A percentile compares a stretch with the other conserved stretches of the same genome.
phyloP scores from a whole-genome alignment of 805 yeast genomes.

The Kodamaea lidongshanica region DNA sequence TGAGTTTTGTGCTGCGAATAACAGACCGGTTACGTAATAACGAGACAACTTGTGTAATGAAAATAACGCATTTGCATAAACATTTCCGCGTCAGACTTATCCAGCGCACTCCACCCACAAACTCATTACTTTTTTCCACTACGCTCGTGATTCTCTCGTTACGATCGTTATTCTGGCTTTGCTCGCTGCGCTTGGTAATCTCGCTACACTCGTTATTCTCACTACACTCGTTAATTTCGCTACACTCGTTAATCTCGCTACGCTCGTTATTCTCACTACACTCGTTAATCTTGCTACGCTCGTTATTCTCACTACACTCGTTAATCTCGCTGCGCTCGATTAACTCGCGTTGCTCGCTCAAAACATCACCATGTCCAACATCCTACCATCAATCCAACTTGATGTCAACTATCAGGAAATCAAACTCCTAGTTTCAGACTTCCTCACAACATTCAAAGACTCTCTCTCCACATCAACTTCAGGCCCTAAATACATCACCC shows the following conservation, averaged over 20 bases:
- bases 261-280: constrained; percentile 1
- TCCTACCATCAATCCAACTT: constrained; percentile 61
- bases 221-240: background rate
- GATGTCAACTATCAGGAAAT: constrained; percentile 70
- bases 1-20: too few relatives aligned
- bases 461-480: constrained; percentile 22
- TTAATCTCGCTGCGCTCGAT: constrained; percentile 2
- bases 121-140: too few relatives aligned
- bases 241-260: background rate
- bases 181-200: too few relatives aligned
- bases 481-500: constrained; percentile 56
- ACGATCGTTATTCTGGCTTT: too few relatives aligned
- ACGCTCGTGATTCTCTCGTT: too few relatives aligned
- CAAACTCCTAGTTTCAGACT: constrained; percentile 52
- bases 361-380: constrained; percentile 17
- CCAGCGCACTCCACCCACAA: too few relatives aligned
- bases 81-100: too few relatives aligned
- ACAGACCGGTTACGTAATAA: too few relatives aligned
- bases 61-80: too few relatives aligned
- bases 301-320: constrained; percentile 13
- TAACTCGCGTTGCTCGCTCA: constrained; percentile 1
- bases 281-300: constrained; percentile 5
- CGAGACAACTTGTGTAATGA: too few relatives aligned
- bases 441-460: constrained; percentile 60
- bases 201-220: too few relatives aligned